A percentile compares a stretch with the other conserved stretches of the same genome.
These are phyloP conservation scores for Globisporangium polare DNA, from an alignment of 352 stramenopile species.

Conservation along the genomic window DNA sequence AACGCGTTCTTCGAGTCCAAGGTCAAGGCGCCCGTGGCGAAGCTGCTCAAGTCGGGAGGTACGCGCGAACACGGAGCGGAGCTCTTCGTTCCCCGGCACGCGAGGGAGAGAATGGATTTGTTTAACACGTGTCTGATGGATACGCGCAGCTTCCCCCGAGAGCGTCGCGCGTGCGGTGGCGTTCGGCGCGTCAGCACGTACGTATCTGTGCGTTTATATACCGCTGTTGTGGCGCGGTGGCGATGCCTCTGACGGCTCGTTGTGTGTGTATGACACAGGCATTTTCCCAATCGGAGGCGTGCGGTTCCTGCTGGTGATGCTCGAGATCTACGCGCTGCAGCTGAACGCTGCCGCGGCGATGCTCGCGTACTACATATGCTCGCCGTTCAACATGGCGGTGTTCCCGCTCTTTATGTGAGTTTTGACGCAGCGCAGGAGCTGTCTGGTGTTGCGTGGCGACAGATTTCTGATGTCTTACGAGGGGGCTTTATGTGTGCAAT, in stretches of 20 bases:
- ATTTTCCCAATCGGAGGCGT: constrained; percentile 79
- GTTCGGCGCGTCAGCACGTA: constrained; percentile 67
- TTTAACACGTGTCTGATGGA: not conserved
- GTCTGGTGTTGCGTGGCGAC: not conserved
- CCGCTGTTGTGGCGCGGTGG: not conserved
- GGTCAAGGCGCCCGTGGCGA: constrained; percentile 57
- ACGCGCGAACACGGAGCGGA: not conserved
- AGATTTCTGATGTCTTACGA: not conserved
- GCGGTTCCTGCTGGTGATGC: constrained; percentile 70
- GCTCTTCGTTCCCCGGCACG: not conserved
- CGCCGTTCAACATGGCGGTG: constrained; percentile 72
- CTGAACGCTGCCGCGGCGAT: constrained; percentile 78
- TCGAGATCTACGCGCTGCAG: constrained; percentile 73
- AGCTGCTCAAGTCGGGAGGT: constrained; percentile 12
- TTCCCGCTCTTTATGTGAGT: constrained; percentile 79
- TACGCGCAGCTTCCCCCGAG: constrained; percentile 45
- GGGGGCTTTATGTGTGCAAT: not conserved
- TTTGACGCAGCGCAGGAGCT: not conserved
- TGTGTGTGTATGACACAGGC: constrained; percentile 17
- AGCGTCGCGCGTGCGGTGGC: constrained; percentile 78
- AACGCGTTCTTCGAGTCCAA: constrained; percentile 54
- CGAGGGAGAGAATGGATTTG: not conserved
- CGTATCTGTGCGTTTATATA: no score
- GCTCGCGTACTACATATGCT: constrained; percentile 81
- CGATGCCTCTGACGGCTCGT: not conserved